These are phyloP conservation scores for Tetrahymena thermophila DNA, from an alignment of 73 alveolate species.

Conservation along the genomic window DNA sequence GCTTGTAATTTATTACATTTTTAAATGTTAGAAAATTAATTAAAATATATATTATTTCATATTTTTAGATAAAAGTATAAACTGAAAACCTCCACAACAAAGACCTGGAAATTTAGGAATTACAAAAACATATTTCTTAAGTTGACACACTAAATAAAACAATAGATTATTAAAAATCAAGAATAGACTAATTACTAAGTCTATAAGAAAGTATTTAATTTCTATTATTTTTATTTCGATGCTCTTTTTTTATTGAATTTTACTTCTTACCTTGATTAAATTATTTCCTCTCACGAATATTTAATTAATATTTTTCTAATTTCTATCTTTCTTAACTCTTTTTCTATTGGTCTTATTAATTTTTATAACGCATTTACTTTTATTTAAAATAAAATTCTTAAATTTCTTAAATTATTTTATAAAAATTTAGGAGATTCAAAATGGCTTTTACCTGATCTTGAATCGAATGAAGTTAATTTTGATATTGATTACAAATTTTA, in stretches of 20 bases:
- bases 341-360: background rate
- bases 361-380: background rate
- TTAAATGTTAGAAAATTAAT: background rate
- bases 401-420: background rate
- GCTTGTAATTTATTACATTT: background rate
- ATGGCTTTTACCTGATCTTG: background rate
- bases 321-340: background rate
- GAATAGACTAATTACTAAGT: background rate
- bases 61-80: background rate
- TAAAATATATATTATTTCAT: background rate
- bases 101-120: background rate
- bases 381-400: background rate
- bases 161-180: background rate
- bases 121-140: background rate
- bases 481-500: background rate
- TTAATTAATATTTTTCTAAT: too few species aligned
- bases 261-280: too few species aligned
- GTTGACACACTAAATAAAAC: background rate
- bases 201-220: background rate
- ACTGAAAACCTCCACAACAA: background rate
- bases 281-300: background rate
- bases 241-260: too few species aligned
- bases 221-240: background rate
- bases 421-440: background rate
- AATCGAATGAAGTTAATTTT: background rate